Evolutionary conservation across 2,329 filamentous ascomycete species (phyloP).

Genomic region (Penicillium sclerotigenum): DNA sequence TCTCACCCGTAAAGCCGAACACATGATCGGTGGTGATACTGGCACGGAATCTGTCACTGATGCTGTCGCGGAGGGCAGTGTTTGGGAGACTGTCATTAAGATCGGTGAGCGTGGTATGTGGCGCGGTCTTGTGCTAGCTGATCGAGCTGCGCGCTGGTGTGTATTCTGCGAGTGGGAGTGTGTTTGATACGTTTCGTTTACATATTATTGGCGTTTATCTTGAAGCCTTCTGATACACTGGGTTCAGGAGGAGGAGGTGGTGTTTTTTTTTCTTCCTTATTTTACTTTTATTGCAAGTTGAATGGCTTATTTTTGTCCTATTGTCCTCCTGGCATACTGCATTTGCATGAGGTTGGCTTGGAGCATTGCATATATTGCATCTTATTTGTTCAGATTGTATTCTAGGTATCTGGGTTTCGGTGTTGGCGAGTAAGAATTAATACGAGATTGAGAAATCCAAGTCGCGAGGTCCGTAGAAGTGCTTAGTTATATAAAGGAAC

Average conservation of each 20-base stretch:
- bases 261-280: slow-evolving; percentile 3
- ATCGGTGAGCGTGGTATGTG: slow-evolving; percentile 62
- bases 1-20: slow-evolving; percentile 49
- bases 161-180: slow-evolving; percentile 68
- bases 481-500: not conserved
- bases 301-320: slow-evolving; percentile 4
- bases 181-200: slow-evolving; percentile 38
- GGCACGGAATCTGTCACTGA: slow-evolving; percentile 37
- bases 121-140: slow-evolving; percentile 62
- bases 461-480: not conserved
- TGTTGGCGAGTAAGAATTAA: slow-evolving; percentile 13
- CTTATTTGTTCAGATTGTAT: slow-evolving; percentile 4
- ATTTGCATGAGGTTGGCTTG: slow-evolving; percentile 26
- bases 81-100: slow-evolving; percentile 67
- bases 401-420: slow-evolving; percentile 4
- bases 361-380: slow-evolving; percentile 24
- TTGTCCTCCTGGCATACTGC: slow-evolving; percentile 17
- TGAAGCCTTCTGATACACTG: slow-evolving; percentile 1
- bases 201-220: not conserved
- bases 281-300: slow-evolving; percentile 5
- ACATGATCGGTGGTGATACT: slow-evolving; percentile 38
- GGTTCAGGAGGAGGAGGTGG: not conserved
- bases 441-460: not conserved
- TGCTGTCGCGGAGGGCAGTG: slow-evolving; percentile 50
- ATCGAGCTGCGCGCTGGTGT: slow-evolving; percentile 64